Base-by-base conservation (phyloP, 2,329 filamentous ascomycete species). In the Verticillium alfalfae region DNA sequence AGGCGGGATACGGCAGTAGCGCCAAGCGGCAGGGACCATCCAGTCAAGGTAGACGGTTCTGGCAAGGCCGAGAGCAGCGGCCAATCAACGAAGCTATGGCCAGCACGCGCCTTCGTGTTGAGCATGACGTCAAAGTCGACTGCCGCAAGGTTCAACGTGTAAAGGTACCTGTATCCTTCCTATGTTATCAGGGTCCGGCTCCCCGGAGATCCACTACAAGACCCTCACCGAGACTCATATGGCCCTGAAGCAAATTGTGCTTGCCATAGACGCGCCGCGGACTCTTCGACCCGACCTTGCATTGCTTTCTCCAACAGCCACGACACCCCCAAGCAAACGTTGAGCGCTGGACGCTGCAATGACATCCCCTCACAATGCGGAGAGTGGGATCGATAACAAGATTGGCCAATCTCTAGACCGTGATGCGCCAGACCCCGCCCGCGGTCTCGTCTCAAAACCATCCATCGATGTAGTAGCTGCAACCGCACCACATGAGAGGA, bases 391-490 rank as follows among this genome's bases (percentile, higher is more conserved):
- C 37, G 34, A 18, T 2, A 9, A 38, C 15, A 31, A 16, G 10
- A n/a, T 9, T 8, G 10, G 34, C 26, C 55, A 38, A 10, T 52
- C 10, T n/a, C n/a, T 9, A 52, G 18, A 12, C 5, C 45, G 26
- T 1, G 18, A 12, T 12, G 10, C 6, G 13, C 45, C 9, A 52
- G 18, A 22, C 10, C 5, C n/a, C 18, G 18, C 18, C 12, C n/a
- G 36, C 56, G n/a, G 37, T 7, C 38, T 56, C 10, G 34, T 34
- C 45, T 56, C 26, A 31, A 4, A 10, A 15, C 59, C 63, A 10
- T 45, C 36, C 15, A 60, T 64, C 39, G 60, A 59, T 18, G 34
- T 65, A 15, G 58, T 65, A 12, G 63, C 62, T 49, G 45, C 59
- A 9, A 64, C 61, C 31, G 62, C 45, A 13, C 45, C 45, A 31